These are phyloP conservation scores for Aspergillus brasiliensis DNA, from an alignment of 2,329 filamentous ascomycete species.

Conservation along the genomic window DNA sequence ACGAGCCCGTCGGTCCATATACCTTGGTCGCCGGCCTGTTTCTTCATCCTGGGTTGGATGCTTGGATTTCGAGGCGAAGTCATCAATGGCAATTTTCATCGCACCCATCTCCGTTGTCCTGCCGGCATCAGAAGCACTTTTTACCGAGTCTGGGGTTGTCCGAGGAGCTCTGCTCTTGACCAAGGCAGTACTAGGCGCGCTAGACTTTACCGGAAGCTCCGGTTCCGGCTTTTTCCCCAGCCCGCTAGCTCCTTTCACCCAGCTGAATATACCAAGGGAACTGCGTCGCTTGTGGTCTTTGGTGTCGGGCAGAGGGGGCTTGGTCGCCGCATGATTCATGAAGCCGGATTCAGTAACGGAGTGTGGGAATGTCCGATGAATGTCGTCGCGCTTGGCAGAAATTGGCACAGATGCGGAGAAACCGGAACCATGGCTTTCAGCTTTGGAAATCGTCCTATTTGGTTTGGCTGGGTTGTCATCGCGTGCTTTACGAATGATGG, in stretches of 20 bases:
- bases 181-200: neutral
- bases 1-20: slow-evolving; percentile 34
- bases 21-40: slow-evolving; percentile 29
- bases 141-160: slow-evolving; percentile 18
- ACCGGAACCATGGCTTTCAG: slow-evolving; percentile 18
- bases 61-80: slow-evolving; percentile 19
- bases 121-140: slow-evolving; percentile 9
- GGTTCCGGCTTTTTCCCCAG: slow-evolving; percentile 27
- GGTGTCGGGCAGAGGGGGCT: slow-evolving; percentile 32
- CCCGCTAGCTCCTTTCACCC: slow-evolving; percentile 40
- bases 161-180: slow-evolving; percentile 17
- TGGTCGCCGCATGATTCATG: slow-evolving; percentile 18
- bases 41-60: slow-evolving; percentile 20
- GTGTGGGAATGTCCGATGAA: slow-evolving; percentile 25
- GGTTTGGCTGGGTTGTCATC: slow-evolving; percentile 18
- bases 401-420: slow-evolving; percentile 21
- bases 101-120: slow-evolving; percentile 6
- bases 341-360: slow-evolving; percentile 31
- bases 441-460: slow-evolving; percentile 11
- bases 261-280: slow-evolving; percentile 42
- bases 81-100: slow-evolving; percentile 16
- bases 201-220: slow-evolving; percentile 8
- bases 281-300: slow-evolving; percentile 40
- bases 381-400: slow-evolving; percentile 12
- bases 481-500: slow-evolving; percentile 35